phyloP scores from a whole-genome alignment of 2,329 filamentous ascomycete species.

The Aureobasidium sp. region DNA sequence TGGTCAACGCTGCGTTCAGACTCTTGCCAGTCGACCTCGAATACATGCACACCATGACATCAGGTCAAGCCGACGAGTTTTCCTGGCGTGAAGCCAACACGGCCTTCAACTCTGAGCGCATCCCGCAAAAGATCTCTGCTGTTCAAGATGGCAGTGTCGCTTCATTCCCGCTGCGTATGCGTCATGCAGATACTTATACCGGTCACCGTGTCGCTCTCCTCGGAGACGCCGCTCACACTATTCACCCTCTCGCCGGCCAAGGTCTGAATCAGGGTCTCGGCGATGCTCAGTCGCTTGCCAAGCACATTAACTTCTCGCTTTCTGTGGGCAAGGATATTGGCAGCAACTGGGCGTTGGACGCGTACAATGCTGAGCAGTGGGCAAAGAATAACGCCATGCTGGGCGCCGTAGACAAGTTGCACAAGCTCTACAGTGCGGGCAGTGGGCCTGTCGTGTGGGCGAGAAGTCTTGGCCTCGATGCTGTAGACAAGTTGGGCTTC shows the following conservation, averaged over 20 bases:
- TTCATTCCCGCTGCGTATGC: conserved; percentile 83
- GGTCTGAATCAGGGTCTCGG: conserved; percentile 89
- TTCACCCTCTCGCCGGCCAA: conserved; percentile 90
- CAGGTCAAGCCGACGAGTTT: conserved; percentile 60
- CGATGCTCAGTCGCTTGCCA: conserved; percentile 73
- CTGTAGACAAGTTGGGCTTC: conserved; percentile 66
- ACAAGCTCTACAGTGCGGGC: conserved; percentile 81
- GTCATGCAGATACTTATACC: conserved; percentile 90
- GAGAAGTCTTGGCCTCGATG: conserved; percentile 66
- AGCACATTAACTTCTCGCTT: conserved; percentile 68
- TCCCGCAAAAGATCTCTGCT: conserved; percentile 60
- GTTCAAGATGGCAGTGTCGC: conserved; percentile 77
- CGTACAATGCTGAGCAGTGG: conserved; percentile 76
- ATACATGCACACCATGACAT: conserved; percentile 64
- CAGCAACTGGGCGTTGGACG: conserved; percentile 66
- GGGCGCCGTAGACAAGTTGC: conserved; percentile 79
- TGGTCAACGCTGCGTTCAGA: conserved; percentile 91
- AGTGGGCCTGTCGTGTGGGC: conserved; percentile 73
- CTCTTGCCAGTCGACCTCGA: conserved; percentile 70
- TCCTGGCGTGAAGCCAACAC: conserved; percentile 77
- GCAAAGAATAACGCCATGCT: conserved; percentile 70
- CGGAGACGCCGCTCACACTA: conserved; percentile 89
- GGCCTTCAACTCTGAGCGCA: conserved; percentile 27
- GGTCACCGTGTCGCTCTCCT: conserved; percentile 85
- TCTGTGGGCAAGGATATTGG: conserved; percentile 84